Evolutionary conservation across 2,329 filamentous ascomycete genomes (phyloP).

Genomic region (Metarhizium sp.): DNA sequence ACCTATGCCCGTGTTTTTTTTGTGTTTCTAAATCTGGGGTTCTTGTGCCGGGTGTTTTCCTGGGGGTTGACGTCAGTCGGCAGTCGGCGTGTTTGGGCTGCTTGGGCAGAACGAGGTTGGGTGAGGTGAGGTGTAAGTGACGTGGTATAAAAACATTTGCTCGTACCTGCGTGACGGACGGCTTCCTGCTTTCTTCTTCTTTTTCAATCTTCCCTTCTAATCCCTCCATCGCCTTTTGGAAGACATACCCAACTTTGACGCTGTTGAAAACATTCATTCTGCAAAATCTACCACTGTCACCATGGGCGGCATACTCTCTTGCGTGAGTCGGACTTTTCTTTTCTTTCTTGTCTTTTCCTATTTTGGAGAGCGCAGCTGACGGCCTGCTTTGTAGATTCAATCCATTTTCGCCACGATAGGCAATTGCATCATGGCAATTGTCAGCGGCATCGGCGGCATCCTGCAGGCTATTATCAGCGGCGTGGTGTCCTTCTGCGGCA

Average conservation of each 20-base stretch:
- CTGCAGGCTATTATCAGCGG: slow-evolving; percentile 59
- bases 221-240: too few species aligned
- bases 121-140: too few species aligned
- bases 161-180: background rate
- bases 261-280: too few species aligned
- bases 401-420: slow-evolving; percentile 56
- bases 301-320: slow-evolving; percentile 80
- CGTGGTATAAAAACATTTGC: background rate
- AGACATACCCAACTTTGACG: too few species aligned
- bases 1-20: too few species aligned
- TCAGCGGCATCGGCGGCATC: slow-evolving; percentile 56
- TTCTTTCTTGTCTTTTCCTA: too few species aligned
- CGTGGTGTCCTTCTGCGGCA: slow-evolving; percentile 54
- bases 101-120: too few species aligned
- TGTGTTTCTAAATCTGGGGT: background rate
- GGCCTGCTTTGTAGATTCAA: slow-evolving; percentile 35
- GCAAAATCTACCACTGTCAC: slow-evolving; percentile 9
- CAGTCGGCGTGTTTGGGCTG: background rate
- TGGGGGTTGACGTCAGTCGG: background rate
- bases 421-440: slow-evolving; percentile 55
- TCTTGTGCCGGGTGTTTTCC: background rate
- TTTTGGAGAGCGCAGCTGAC: background rate
- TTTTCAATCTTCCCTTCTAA: too few species aligned
- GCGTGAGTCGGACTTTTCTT: slow-evolving; percentile 47
- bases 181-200: too few species aligned